A percentile compares a stretch with the other conserved stretches of the same genome.
phyloP scores from a whole-genome alignment of 768 basidiomycete species.

The Leccinellum rugosiceps region DNA sequence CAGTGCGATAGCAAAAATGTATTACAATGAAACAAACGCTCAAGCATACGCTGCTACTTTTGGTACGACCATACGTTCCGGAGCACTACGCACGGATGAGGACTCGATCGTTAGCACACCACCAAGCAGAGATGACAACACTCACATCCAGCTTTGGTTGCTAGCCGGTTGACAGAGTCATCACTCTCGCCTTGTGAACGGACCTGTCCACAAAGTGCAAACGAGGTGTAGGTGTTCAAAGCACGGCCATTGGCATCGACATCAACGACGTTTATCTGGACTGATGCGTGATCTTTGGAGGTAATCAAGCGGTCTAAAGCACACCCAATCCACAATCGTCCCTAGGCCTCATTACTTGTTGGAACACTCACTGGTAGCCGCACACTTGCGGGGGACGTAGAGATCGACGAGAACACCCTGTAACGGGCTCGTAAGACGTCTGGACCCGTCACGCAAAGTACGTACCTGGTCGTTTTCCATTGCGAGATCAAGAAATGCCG shows the following conservation, averaged over 20 bases:
- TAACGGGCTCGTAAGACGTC: slow-evolving; percentile 3
- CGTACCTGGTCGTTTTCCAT: slow-evolving; percentile 93
- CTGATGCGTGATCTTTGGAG: slow-evolving; percentile 98
- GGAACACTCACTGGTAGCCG: slow-evolving; percentile 82
- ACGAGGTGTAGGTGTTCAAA: slow-evolving; percentile 76
- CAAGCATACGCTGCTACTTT: slow-evolving; percentile 54
- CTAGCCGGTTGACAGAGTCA: slow-evolving; percentile 93
- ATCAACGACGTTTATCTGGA: slow-evolving; percentile 93
- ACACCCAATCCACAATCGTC: background rate
- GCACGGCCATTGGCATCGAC: slow-evolving; percentile 90
- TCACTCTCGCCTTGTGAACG: slow-evolving; percentile 95
- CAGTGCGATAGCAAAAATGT: slow-evolving; percentile 1
- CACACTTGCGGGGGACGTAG: slow-evolving; percentile 99
- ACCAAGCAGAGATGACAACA: slow-evolving; percentile 15
- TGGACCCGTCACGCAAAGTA: background rate
- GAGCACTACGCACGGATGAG: slow-evolving; percentile 57
- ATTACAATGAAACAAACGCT: slow-evolving; percentile 18
- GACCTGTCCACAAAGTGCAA: slow-evolving; percentile 92
- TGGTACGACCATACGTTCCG: slow-evolving; percentile 95
- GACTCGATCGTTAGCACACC: slow-evolving; percentile 7
- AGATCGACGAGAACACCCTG: slow-evolving; percentile 99
- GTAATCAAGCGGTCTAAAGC: slow-evolving; percentile 91
- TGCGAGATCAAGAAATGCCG: slow-evolving; percentile 27
- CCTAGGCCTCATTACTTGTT: background rate
- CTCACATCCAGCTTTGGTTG: slow-evolving; percentile 93